phyloP scores from a whole-genome alignment of 1,284 basidiomycete genomes.

The Malassezia brasiliensis region DNA sequence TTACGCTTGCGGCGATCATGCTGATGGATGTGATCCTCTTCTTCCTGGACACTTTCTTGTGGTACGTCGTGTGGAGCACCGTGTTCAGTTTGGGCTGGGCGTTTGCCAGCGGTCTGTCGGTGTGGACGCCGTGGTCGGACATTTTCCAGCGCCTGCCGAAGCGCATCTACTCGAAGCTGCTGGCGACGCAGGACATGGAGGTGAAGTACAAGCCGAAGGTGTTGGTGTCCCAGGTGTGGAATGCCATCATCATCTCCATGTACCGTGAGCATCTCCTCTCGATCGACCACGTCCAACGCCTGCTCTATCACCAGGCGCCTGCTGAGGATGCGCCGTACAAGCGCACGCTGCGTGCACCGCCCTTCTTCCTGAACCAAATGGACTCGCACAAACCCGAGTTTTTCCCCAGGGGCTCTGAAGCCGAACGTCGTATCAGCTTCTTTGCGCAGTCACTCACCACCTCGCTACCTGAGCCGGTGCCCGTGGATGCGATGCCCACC shows the following conservation, averaged over 20 bases:
- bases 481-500: conserved; percentile 48
- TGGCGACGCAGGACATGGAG: conserved; percentile 48
- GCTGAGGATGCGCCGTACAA: conserved; percentile 44
- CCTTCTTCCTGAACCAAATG: conserved; percentile 48
- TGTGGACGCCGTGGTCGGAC: conserved; percentile 48
- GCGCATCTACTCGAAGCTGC: conserved; percentile 48
- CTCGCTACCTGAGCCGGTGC: conserved; percentile 43
- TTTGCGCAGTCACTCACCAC: conserved; percentile 48
- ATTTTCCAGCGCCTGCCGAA: conserved; percentile 49
- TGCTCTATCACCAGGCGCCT: conserved; percentile 48
- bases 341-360: conserved; percentile 47
- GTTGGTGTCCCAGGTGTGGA: conserved; percentile 48
- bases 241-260: conserved; percentile 49
- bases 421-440: conserved; percentile 48
- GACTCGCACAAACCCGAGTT: conserved; percentile 48
- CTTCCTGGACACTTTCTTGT: conserved; percentile 48
- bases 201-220: conserved; percentile 50
- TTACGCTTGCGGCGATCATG: conserved; percentile 44
- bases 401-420: conserved; percentile 48
- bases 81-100: conserved; percentile 48
- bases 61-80: conserved; percentile 49
- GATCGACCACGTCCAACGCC: conserved; percentile 48
- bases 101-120: conserved; percentile 47
- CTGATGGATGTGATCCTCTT: conserved; percentile 47
- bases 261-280: conserved; percentile 48